Conservation (phyloP, 768 basidiomycete species). For the Mycena galericulata region DNA sequence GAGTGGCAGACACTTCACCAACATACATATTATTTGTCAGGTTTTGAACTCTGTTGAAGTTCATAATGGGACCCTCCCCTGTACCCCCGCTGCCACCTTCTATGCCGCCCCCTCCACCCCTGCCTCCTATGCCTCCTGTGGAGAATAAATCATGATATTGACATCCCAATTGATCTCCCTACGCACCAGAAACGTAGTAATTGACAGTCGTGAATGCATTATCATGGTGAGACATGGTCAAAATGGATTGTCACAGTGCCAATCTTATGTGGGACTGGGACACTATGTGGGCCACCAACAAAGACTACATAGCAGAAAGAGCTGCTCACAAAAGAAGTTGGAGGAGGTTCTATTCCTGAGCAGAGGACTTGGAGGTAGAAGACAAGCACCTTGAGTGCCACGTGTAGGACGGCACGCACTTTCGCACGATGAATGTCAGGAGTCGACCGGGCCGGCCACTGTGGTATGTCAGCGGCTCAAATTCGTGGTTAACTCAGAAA, state of each 20-base stretch:
- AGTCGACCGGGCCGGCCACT: no score
- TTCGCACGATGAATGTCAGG: no score
- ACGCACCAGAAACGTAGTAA: background rate
- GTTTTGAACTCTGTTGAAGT: background rate
- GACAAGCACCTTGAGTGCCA: no score
- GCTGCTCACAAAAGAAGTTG: no score
- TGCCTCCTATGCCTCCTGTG: no score
- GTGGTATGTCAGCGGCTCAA: no score
- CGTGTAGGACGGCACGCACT: no score
- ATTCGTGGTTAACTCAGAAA: no score
- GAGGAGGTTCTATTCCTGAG: no score
- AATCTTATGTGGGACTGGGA: background rate
- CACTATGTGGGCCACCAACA: background rate
- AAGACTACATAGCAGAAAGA: background rate
- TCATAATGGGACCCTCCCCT: background rate
- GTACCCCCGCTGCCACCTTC: background rate
- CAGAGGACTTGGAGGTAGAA: no score
- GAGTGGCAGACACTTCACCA: background rate
- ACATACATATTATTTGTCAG: background rate
- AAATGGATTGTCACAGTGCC: background rate
- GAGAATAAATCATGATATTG: background rate
- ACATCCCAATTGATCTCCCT: background rate
- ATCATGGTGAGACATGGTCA: background rate
- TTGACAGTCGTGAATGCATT: background rate
- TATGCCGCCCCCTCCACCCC: background rate